phyloP scores from a whole-genome alignment of 73 alveolate species.

The Diophrys appendiculata region DNA sequence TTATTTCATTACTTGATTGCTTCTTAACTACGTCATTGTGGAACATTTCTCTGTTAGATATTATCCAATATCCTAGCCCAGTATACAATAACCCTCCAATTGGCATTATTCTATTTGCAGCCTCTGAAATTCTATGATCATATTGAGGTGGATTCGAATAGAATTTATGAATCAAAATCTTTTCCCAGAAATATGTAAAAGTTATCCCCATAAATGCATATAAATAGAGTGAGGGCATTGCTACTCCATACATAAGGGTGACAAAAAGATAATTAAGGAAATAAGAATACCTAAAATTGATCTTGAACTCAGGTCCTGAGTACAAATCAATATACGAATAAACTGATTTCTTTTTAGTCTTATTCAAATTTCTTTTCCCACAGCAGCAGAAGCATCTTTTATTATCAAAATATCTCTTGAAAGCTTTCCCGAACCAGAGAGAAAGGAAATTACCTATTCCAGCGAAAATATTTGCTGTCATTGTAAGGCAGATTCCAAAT shows the following conservation, averaged over 20 bases:
- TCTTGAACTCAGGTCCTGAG: conserved; percentile 58
- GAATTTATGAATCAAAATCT: conserved; percentile 30
- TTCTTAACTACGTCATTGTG: conserved; percentile 2
- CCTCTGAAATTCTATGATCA: conserved; percentile 46
- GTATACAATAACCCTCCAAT: conserved; percentile 27
- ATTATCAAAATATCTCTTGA: not conserved
- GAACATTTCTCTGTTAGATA: conserved; percentile 38
- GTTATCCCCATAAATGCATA: conserved; percentile 35
- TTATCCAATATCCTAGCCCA: conserved; percentile 42
- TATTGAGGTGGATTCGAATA: conserved; percentile 53
- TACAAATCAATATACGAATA: conserved; percentile 44
- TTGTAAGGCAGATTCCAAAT: conserved; percentile 42
- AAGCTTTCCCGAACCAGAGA: conserved; percentile 16
- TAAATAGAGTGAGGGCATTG: conserved; percentile 53
- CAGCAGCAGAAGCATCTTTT: not conserved
- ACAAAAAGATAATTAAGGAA: conserved; percentile 42
- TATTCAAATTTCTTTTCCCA: not conserved
- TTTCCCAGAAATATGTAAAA: conserved; percentile 32
- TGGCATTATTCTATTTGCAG: conserved; percentile 37
- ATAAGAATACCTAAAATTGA: conserved; percentile 50
- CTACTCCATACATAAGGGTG: conserved; percentile 55
- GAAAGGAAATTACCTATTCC: conserved; percentile 40
- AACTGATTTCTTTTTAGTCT: conserved; percentile 40
- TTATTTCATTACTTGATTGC: conserved; percentile 9
- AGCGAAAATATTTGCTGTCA: conserved; percentile 58